A percentile compares a stretch with the other conserved stretches of the same genome.
Evolutionary conservation across 331 rosid genomes (phyloP).

Genomic region (Acacia pycnantha): DNA sequence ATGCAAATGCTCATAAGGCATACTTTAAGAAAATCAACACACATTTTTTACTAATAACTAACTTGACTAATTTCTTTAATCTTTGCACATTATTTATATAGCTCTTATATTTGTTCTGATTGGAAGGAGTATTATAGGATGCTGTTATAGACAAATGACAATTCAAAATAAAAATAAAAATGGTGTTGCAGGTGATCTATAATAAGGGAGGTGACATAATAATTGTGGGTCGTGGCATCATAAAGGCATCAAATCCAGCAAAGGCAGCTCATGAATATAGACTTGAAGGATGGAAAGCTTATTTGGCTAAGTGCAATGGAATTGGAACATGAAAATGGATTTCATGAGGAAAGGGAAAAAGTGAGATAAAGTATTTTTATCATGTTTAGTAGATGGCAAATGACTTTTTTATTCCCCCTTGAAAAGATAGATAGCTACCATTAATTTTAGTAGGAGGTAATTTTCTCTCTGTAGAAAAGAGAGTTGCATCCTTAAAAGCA

Average conservation of each 20-base stretch:
- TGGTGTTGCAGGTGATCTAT: conserved; percentile 56
- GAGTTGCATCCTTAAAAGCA: neutral
- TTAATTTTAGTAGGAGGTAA: neutral
- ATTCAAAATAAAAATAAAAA: neutral
- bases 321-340: neutral
- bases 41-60: too few species aligned
- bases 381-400: neutral
- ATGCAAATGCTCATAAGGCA: too few species aligned
- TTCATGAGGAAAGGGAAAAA: neutral
- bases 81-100: too few species aligned
- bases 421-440: neutral
- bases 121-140: neutral
- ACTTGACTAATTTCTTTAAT: neutral
- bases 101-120: too few species aligned
- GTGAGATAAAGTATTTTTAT: neutral
- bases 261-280: conserved; percentile 75
- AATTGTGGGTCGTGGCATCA: conserved; percentile 86
- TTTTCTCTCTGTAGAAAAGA: neutral
- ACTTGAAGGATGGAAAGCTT: conserved; percentile 80
- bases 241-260: conserved; percentile 73
- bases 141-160: neutral
- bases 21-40: too few species aligned
- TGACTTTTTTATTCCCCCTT: neutral
- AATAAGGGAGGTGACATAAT: conserved; percentile 83
- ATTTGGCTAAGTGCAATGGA: conserved; percentile 49